Conservation (phyloP, 2,329 filamentous ascomycete species). For the Fusarium virguliforme region DNA sequence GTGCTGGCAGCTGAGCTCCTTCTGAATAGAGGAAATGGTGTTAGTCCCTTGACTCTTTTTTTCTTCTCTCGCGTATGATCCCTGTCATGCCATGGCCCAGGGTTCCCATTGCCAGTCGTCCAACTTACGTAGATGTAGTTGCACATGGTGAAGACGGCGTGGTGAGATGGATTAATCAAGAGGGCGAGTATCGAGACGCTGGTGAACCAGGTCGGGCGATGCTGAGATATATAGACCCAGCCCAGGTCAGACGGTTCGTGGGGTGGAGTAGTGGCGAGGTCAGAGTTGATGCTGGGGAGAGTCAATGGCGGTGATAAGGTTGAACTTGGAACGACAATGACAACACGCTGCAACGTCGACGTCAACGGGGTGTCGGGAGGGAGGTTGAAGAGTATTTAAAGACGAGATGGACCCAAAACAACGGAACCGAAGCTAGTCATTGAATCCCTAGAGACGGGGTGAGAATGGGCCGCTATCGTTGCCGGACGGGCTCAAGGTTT, state of each 20-base stretch:
- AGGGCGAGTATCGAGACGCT: conserved; percentile 1
- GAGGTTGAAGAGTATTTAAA: conserved; percentile 48
- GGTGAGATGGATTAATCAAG: conserved; percentile 23
- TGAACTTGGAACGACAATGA: conserved; percentile 29
- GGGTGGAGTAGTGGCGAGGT: conserved; percentile 28
- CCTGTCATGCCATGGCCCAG: conserved; percentile 7
- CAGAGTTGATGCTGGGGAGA: conserved; percentile 23
- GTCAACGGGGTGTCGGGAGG: conserved; percentile 32
- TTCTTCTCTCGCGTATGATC: conserved; percentile 2
- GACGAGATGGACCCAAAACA: conserved; percentile 46
- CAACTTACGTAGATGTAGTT: conserved; percentile 66
- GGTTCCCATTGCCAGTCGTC: conserved; percentile 5
- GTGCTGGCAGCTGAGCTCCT: conserved; percentile 67
- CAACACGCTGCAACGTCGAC: conserved; percentile 33
- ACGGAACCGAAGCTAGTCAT: conserved; percentile 41
- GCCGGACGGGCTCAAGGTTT: conserved; percentile 46
- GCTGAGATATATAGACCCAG: conserved; percentile 11
- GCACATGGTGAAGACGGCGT: conserved; percentile 59
- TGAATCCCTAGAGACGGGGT: conserved; percentile 44
- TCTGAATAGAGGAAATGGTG: conserved; percentile 53
- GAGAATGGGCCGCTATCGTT: conserved; percentile 35
- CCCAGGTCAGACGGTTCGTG: conserved; percentile 7
- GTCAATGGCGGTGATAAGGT: conserved; percentile 26
- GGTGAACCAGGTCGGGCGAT: not conserved
- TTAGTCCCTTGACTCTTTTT: conserved; percentile 30